Conservation (phyloP, 345 rosid species). For the Punica granatum region DNA sequence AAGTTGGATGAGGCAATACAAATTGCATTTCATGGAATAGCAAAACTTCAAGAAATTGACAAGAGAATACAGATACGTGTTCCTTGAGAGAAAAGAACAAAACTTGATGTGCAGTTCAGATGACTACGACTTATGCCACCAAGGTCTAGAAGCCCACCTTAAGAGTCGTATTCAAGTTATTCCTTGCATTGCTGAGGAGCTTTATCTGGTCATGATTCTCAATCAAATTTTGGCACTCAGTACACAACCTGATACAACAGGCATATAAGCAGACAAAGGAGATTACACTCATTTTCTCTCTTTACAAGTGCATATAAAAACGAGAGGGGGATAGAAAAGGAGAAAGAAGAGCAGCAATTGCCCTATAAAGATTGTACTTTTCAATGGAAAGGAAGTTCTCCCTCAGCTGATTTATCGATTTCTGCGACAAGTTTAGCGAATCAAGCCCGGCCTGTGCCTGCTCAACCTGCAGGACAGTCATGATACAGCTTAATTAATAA, state of each 20-base stretch:
- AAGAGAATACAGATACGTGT: background rate
- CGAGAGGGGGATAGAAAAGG: background rate
- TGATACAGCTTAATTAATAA: background rate
- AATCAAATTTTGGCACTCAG: slow-evolving; percentile 92
- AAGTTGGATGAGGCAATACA: background rate
- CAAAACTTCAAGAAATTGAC: background rate
- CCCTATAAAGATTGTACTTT: slow-evolving; percentile 30
- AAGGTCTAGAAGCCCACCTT: slow-evolving; percentile 41
- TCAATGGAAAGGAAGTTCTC: slow-evolving; percentile 82
- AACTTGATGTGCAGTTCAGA: background rate
- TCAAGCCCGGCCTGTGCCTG: slow-evolving; percentile 79
- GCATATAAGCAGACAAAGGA: slow-evolving; percentile 3
- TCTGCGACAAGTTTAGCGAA: slow-evolving; percentile 69
- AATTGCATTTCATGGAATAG: background rate
- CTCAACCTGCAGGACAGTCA: slow-evolving; percentile 54
- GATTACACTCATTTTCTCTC: background rate
- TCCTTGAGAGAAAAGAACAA: background rate
- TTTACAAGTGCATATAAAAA: background rate
- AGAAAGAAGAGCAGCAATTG: background rate
- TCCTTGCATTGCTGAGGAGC: slow-evolving; percentile 92
- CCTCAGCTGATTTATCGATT: slow-evolving; percentile 57
- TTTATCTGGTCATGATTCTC: slow-evolving; percentile 98
- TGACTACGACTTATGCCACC: slow-evolving; percentile 4
- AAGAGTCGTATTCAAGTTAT: slow-evolving; percentile 79
- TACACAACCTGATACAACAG: slow-evolving; percentile 59